phyloP scores from a whole-genome alignment of 768 basidiomycete genomes.

The Podaxis carcinomalis region DNA sequence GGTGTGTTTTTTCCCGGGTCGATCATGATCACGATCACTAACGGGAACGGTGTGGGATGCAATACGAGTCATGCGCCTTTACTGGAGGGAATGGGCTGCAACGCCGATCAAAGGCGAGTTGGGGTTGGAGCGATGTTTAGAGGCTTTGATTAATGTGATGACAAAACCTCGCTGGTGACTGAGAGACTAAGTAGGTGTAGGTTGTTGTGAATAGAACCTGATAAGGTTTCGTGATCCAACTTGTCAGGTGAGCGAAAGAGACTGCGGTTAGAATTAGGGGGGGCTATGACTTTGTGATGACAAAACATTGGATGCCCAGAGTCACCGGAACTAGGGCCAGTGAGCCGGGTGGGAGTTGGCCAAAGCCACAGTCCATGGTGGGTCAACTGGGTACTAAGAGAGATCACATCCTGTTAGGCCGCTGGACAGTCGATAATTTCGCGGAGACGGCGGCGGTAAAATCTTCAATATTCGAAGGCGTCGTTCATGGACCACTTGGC shows the following conservation, averaged over 20 bases:
- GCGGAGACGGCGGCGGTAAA: no score
- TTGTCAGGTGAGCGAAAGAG: background rate
- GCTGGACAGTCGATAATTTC: no score
- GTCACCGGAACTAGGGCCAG: background rate
- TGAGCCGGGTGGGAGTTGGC: background rate
- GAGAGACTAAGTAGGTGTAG: background rate
- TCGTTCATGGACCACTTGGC: no score
- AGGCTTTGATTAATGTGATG: background rate
- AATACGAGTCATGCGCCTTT: background rate
- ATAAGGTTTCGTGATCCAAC: slow-evolving; percentile 2
- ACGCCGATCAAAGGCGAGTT: slow-evolving; percentile 8
- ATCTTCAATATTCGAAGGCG: no score
- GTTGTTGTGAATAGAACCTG: background rate
- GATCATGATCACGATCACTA: slow-evolving; percentile 4
- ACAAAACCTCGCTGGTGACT: background rate
- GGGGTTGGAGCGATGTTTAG: background rate
- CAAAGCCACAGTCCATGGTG: background rate
- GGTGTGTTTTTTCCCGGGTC: background rate
- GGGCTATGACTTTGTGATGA: background rate
- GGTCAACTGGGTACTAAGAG: no score
- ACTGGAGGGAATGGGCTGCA: background rate
- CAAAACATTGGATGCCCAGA: background rate
- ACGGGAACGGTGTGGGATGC: background rate
- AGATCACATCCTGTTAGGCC: no score
- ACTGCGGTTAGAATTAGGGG: background rate